Conservation (phyloP, 2,329 filamentous ascomycete genomes). For the Xylaria sp. region DNA sequence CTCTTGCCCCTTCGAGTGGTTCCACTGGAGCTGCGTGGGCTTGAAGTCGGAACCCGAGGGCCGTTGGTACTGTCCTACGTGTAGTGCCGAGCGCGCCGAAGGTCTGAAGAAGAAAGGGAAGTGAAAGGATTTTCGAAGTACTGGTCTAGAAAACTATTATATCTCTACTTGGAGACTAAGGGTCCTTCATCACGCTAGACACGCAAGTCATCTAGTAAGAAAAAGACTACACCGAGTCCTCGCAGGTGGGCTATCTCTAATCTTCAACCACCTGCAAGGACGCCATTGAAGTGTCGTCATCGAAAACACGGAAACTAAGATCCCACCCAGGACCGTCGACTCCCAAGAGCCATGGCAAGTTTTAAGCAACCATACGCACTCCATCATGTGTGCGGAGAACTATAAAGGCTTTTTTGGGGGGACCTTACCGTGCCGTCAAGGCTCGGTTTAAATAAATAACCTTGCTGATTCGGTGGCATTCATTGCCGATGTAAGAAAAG, state of each 20-base stretch:
- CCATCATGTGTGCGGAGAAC: neutral
- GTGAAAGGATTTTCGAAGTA: conserved; percentile 23
- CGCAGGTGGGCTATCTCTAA: neutral
- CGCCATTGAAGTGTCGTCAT: neutral
- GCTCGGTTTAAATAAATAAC: neutral
- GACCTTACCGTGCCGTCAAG: neutral
- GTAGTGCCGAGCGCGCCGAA: conserved; percentile 56
- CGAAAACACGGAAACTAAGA: neutral
- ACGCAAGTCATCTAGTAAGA: neutral
- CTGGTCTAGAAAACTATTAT: neutral
- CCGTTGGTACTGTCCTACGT: conserved; percentile 74
- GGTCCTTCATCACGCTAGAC: neutral
- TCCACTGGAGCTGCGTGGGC: conserved; percentile 82
- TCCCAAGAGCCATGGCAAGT: neutral
- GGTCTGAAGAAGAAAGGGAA: conserved; percentile 60
- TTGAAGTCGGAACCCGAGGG: conserved; percentile 75
- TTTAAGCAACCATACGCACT: neutral
- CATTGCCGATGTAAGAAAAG: neutral
- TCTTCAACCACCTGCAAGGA: neutral
- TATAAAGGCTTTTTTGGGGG: too few species aligned
- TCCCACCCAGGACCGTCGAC: neutral
- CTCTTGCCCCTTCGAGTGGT: conserved; percentile 85
- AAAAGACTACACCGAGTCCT: neutral
- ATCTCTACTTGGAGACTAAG: too few species aligned
- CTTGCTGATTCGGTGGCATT: neutral